Evolutionary conservation across 1,284 basidiomycete genomes (phyloP).

Genomic region (Filobasidium uniguttulatum): DNA sequence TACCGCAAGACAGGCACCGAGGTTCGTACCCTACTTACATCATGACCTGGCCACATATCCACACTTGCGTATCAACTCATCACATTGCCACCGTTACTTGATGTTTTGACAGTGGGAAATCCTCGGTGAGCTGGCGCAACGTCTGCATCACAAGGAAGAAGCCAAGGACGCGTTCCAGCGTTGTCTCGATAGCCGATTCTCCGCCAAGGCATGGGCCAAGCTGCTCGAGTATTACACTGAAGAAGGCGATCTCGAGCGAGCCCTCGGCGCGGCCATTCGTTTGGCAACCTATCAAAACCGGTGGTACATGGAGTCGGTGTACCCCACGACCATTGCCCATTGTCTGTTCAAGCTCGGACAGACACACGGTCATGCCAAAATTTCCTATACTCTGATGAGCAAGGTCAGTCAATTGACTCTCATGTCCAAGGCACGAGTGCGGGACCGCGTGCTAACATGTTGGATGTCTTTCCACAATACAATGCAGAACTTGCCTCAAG

Average conservation of each 20-base stretch:
- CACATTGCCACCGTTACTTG: background rate
- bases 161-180: conserved; percentile 94
- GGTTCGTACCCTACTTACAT: conserved; percentile 14
- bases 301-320: conserved; percentile 61
- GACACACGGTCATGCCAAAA: conserved; percentile 88
- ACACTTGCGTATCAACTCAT: too few species aligned
- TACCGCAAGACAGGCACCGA: conserved; percentile 93
- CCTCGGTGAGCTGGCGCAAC: conserved; percentile 78
- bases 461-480: background rate
- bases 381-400: conserved; percentile 80
- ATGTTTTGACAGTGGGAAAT: conserved; percentile 64
- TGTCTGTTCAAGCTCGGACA: conserved; percentile 85
- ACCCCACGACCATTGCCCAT: conserved; percentile 77
- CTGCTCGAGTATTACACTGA: conserved; percentile 89
- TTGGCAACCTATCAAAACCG: conserved; percentile 78
- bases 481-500: conserved; percentile 56
- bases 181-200: conserved; percentile 79
- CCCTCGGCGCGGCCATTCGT: conserved; percentile 79
- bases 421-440: background rate
- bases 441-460: too few species aligned
- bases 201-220: conserved; percentile 79
- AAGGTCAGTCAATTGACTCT: conserved; percentile 48
- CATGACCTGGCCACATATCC: background rate
- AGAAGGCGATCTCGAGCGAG: conserved; percentile 79
- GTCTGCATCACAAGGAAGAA: conserved; percentile 92